phyloP scores from a whole-genome alignment of 164 flowering plant genomes.

The Houttuynia cordata region DNA sequence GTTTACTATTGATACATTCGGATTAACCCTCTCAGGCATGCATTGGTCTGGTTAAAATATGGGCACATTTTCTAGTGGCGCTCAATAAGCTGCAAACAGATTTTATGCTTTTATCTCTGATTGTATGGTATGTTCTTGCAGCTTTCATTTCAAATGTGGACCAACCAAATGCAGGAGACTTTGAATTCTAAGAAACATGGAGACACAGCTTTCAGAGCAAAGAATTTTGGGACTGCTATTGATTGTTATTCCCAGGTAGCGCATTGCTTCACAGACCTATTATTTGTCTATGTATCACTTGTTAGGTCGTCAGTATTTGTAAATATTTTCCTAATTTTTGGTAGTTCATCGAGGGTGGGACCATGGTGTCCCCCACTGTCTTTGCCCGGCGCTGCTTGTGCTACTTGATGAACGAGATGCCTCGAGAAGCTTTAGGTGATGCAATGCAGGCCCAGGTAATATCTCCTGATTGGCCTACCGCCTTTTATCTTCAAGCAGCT shows the following conservation, averaged over 20 bases:
- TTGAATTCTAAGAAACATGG: constrained; percentile 81
- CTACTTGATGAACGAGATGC: constrained; percentile 65
- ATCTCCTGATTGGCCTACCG: constrained; percentile 83
- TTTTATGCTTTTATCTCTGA: too few species aligned
- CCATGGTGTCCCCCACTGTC: constrained; percentile 84
- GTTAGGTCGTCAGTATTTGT: neutral
- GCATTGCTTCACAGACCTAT: neutral
- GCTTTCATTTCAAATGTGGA: constrained; percentile 97
- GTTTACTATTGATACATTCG: too few species aligned
- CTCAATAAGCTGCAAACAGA: neutral
- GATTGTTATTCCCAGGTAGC: constrained; percentile 65
- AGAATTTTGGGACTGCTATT: constrained; percentile 64
- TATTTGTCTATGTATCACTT: too few species aligned
- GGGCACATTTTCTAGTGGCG: neutral
- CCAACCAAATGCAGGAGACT: constrained; percentile 86
- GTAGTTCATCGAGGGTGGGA: constrained; percentile 80
- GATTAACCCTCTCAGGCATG: too few species aligned
- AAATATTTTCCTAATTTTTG: neutral
- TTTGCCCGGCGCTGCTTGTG: constrained; percentile 74
- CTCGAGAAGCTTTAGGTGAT: constrained; percentile 78
- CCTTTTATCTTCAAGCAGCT: constrained; percentile 74
- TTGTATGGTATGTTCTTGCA: constrained; percentile 17
- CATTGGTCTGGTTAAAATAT: too few species aligned
- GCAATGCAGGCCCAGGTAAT: constrained; percentile 83
- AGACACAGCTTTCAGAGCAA: constrained; percentile 80